These are phyloP conservation scores for Tolypocladium guangdongense DNA, from an alignment of 2,329 filamentous ascomycete genomes.

Conservation along the genomic window DNA sequence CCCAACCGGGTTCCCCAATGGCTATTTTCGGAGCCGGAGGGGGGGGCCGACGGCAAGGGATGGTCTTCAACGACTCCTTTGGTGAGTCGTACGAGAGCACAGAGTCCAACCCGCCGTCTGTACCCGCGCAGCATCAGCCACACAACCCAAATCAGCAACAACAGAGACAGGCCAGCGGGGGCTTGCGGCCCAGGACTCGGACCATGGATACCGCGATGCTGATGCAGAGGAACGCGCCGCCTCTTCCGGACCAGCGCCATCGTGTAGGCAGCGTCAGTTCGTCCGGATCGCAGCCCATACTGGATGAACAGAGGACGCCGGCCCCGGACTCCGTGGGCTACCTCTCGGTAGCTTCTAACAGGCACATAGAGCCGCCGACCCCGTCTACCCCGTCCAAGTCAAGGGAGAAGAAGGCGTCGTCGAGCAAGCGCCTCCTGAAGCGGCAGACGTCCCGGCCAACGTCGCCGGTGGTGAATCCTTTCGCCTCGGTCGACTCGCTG, in stretches of 20 bases:
- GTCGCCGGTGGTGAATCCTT: slow-evolving; percentile 42
- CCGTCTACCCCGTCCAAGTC: slow-evolving; percentile 7
- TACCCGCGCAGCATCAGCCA: slow-evolving; percentile 1
- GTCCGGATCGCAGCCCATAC: slow-evolving; percentile 40
- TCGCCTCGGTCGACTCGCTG: slow-evolving; percentile 49
- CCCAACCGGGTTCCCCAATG: slow-evolving; percentile 22
- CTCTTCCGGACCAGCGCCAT: slow-evolving; percentile 41
- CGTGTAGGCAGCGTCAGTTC: slow-evolving; percentile 63
- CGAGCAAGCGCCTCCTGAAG: slow-evolving; percentile 43
- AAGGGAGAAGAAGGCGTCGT: slow-evolving; percentile 33
- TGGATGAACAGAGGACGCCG: slow-evolving; percentile 36
- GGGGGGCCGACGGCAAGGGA: slow-evolving; percentile 41
- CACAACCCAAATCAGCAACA: slow-evolving; percentile 11
- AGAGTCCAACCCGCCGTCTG: slow-evolving; percentile 24
- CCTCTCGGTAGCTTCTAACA: slow-evolving; percentile 24
- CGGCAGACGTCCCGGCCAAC: slow-evolving; percentile 44
- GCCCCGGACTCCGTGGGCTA: slow-evolving; percentile 31
- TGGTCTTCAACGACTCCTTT: slow-evolving; percentile 49
- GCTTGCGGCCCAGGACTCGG: slow-evolving; percentile 42
- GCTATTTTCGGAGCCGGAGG: slow-evolving; percentile 22
- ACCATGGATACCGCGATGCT: slow-evolving; percentile 47
- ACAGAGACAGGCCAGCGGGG: slow-evolving; percentile 19
- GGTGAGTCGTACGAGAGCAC: slow-evolving; percentile 37
- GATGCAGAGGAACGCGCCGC: slow-evolving; percentile 28
- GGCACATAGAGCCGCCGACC: slow-evolving; percentile 23